Base-by-base conservation (phyloP, 129 eudicot genomes). In the Erigeron canadensis region DNA sequence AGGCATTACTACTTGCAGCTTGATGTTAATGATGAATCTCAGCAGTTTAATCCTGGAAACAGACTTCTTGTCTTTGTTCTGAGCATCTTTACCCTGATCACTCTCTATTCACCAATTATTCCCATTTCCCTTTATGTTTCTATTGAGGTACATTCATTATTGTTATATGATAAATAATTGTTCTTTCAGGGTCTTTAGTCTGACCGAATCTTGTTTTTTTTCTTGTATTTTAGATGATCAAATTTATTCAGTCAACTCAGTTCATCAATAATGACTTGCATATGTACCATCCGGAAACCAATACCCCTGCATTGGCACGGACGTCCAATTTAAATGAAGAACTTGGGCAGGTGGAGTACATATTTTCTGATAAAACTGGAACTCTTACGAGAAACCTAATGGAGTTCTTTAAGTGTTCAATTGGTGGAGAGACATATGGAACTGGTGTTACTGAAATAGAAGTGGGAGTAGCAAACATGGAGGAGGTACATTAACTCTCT, bases 71-170 rank as follows among this genome's bases (percentile, higher is more conserved):
- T 92, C 75, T 78, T 79, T 63, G 74, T 84, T 48, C 79, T 94
- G 85, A 91, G 87, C 59, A 89, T 94, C 78, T 94, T 94, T 76
- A 94, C 99, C 22, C 77, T 94, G 46, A 89, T 94, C 63, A 94
- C 99, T 75, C 89, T 94, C 28, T 90, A 90, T 85, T 94, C 99
- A 22, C 96, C 97, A 39, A 87, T 94, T 75, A 94, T 94, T 75
- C 99, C 99, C 22, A 94, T 94, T 72, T 94, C 99, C 46, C 97
- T 94, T 42, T 94, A 94, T 86, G 99, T 94, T 83, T 87, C 97
- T 64, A 87, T 94, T 58, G 99, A 90, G 98, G 98, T 89, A 84
- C 39, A 64, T 69, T 47, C 58, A 42, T 66, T 15, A 41, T 43
- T 8, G 58, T 59, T 44, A 18, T 13, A 54, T 50, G 6, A 21